These are phyloP conservation scores for Grosmannia clavigera DNA, from an alignment of 2,329 filamentous ascomycete genomes.

Conservation along the genomic window DNA sequence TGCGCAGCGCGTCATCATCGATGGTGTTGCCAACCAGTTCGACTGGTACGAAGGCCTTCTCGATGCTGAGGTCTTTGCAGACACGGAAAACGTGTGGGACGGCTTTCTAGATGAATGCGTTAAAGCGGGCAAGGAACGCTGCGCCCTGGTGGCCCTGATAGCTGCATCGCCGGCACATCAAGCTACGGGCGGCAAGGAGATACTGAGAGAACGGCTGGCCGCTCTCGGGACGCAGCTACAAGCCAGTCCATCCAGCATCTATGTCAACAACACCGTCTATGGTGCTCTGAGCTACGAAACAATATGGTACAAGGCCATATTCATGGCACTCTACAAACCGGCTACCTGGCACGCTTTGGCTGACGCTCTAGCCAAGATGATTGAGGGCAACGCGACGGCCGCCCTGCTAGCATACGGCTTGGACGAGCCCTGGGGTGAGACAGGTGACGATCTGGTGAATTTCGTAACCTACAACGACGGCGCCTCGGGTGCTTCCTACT, in stretches of 20 bases:
- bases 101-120: not conserved
- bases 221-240: not conserved
- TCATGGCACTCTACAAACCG: not conserved
- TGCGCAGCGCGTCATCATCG: not conserved
- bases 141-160: not conserved
- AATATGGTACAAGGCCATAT: not conserved
- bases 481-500: not conserved
- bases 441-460: not conserved
- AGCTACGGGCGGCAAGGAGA: not conserved
- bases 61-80: not conserved
- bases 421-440: not conserved
- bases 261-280: not conserved
- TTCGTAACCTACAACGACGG: not conserved
- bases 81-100: not conserved
- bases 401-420: not conserved
- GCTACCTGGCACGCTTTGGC: not conserved
- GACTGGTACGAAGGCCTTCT: not conserved
- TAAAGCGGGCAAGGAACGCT: not conserved
- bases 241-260: not conserved
- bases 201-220: not conserved
- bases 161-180: not conserved
- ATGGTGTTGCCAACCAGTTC: not conserved
- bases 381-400: not conserved
- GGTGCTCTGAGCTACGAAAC: not conserved
- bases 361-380: not conserved